Conservation (phyloP, 495 filamentous ascomycete species). For the Talaromyces stipitatus region DNA sequence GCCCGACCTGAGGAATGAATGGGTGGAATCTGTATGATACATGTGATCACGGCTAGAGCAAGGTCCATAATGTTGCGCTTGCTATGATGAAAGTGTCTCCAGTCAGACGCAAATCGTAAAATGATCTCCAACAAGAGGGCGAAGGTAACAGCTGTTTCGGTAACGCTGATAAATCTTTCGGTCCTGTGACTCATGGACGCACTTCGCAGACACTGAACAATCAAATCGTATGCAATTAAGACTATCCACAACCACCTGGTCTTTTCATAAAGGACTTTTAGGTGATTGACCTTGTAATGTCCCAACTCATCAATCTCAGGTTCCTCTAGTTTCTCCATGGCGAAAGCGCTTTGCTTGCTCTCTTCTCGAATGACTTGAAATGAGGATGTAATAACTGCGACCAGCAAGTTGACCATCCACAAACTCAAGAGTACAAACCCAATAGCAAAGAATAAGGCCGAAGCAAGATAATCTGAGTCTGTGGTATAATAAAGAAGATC, state of each 20-base stretch:
- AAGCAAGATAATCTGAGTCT: constrained; percentile 81
- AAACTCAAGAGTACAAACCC: constrained; percentile 90
- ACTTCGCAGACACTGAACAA: constrained; percentile 68
- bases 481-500: constrained; percentile 90
- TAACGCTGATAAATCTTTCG: constrained; percentile 48
- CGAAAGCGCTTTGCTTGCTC: constrained; percentile 88
- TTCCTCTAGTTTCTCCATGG: constrained; percentile 56
- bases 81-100: constrained; percentile 67
- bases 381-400: constrained; percentile 96
- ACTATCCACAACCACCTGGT: constrained; percentile 72
- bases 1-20: constrained; percentile 68
- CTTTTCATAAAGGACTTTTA: constrained; percentile 66
- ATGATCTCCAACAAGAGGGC: constrained; percentile 78
- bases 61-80: constrained; percentile 75
- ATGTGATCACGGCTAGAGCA: constrained; percentile 67
- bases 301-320: constrained; percentile 27
- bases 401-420: constrained; percentile 93
- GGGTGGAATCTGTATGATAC: constrained; percentile 75
- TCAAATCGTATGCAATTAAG: constrained; percentile 68
- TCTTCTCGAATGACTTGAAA: constrained; percentile 99
- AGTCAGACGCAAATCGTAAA: constrained; percentile 68
- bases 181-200: constrained; percentile 57
- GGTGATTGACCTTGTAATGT: constrained; percentile 35
- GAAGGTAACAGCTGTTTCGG: constrained; percentile 71
- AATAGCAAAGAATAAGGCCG: constrained; percentile 76